These are phyloP conservation scores for Boletus sp. DNA, from an alignment of 768 basidiomycete genomes.

Conservation along the genomic window DNA sequence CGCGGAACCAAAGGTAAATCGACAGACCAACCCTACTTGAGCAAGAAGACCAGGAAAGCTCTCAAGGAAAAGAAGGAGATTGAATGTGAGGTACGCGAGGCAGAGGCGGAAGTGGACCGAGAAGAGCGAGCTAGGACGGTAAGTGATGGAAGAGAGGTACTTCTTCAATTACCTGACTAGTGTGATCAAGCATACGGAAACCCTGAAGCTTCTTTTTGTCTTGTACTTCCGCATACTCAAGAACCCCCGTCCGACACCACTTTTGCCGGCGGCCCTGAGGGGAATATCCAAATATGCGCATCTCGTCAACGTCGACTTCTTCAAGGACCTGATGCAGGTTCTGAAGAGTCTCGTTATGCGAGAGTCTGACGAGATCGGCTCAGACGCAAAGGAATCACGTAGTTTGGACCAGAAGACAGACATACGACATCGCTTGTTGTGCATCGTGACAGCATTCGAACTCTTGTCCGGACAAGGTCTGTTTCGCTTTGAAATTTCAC, in stretches of 20 bases:
- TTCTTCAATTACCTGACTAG: constrained; percentile 18
- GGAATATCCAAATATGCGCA: constrained; percentile 95
- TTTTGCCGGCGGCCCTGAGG: constrained; percentile 84
- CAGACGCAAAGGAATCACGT: constrained; percentile 33
- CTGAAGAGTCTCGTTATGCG: constrained; percentile 73
- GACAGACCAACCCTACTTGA: constrained; percentile 69
- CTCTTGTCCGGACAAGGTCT: constrained; percentile 93
- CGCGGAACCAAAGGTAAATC: constrained; percentile 55
- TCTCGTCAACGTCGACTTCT: constrained; percentile 97
- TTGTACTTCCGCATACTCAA: constrained; percentile 97
- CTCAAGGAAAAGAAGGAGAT: constrained; percentile 89
- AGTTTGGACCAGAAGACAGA: constrained; percentile 36
- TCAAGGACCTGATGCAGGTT: constrained; percentile 89
- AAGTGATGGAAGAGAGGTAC: constrained; percentile 34
- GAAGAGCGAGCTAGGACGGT: constrained; percentile 85
- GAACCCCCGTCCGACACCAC: constrained; percentile 69
- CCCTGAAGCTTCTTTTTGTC: constrained; percentile 94
- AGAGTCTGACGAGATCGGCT: constrained; percentile 42
- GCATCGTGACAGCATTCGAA: constrained; percentile 96
- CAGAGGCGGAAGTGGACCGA: constrained; percentile 89
- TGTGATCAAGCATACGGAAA: constrained; percentile 85
- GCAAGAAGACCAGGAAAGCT: constrained; percentile 87
- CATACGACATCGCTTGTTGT: constrained; percentile 66
- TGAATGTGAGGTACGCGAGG: constrained; percentile 88
- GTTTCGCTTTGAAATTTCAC: constrained; percentile 9